A percentile compares a stretch with the other conserved stretches of the same genome.
phyloP scores from a whole-genome alignment of 345 rosid genomes.

The Aethionema arabicum region DNA sequence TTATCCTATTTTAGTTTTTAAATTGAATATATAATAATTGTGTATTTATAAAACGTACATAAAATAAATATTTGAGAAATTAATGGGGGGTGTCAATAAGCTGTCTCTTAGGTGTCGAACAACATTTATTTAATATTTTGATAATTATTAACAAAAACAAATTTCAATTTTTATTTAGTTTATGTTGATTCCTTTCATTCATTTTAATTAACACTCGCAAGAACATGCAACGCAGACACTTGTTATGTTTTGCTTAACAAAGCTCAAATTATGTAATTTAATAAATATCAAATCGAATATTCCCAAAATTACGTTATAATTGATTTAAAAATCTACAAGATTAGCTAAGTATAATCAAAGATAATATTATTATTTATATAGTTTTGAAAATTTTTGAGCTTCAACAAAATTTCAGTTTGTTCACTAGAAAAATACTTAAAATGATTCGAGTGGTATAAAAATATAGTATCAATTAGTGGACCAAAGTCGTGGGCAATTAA shows the following conservation, averaged over 20 bases:
- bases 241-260: slow-evolving; percentile 20
- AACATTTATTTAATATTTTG: neutral
- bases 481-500: slow-evolving; percentile 20
- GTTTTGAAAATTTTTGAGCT: slow-evolving; percentile 19
- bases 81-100: slow-evolving; percentile 24
- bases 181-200: slow-evolving; percentile 24
- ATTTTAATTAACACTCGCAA: slow-evolving; percentile 19
- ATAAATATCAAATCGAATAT: slow-evolving; percentile 25
- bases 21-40: too few relatives aligned
- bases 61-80: neutral
- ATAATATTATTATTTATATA: slow-evolving; percentile 8
- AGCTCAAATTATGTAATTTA: slow-evolving; percentile 1
- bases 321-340: slow-evolving; percentile 16
- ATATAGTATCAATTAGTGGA: slow-evolving; percentile 19
- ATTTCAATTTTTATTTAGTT: slow-evolving; percentile 22
- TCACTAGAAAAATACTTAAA: neutral
- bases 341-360: neutral
- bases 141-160: slow-evolving; percentile 21
- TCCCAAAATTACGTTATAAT: slow-evolving; percentile 23
- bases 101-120: slow-evolving; percentile 33
- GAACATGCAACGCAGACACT: slow-evolving; percentile 42
- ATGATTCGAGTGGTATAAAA: slow-evolving; percentile 14
- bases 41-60: too few relatives aligned
- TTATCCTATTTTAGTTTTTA: neutral
- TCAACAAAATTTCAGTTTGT: slow-evolving; percentile 11